phyloP scores from a whole-genome alignment of 2,329 filamentous ascomycete species.

The Ascochyta fabae region DNA sequence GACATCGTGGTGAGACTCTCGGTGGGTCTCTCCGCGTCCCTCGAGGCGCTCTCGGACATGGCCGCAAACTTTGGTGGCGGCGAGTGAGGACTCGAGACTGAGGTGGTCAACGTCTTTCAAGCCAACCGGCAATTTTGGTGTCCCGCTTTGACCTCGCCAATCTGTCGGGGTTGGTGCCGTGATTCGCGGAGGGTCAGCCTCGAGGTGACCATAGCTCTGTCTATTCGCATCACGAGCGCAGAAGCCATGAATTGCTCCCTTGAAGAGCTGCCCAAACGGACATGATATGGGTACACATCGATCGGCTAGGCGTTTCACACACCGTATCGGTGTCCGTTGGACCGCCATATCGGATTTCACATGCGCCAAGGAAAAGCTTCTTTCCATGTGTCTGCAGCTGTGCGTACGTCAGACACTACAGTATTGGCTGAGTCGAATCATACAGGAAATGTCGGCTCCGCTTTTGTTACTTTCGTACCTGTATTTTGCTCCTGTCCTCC shows the following conservation, averaged over 20 bases:
- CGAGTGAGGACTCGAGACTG: constrained; percentile 21
- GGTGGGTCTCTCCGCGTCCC: constrained; percentile 6
- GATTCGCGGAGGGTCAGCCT: constrained; percentile 25
- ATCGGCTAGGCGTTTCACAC: constrained; percentile 24
- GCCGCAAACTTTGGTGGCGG: constrained; percentile 21
- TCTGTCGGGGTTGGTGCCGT: constrained; percentile 24
- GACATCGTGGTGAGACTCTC: constrained; percentile 4
- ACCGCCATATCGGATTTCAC: constrained; percentile 25
- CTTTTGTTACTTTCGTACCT: constrained; percentile 14
- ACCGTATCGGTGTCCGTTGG: constrained; percentile 22
- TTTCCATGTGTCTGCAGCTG: constrained; percentile 21
- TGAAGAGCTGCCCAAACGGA: constrained; percentile 19
- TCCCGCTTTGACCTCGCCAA: constrained; percentile 26
- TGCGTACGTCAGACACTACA: constrained; percentile 14
- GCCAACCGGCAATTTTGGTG: constrained; percentile 20
- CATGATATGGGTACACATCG: constrained; percentile 16
- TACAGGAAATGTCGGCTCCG: constrained; percentile 16
- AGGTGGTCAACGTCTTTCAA: constrained; percentile 19
- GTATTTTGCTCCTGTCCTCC: not conserved
- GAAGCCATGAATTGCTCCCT: constrained; percentile 17
- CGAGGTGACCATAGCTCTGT: constrained; percentile 31
- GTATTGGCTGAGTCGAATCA: constrained; percentile 22
- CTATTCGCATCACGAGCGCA: constrained; percentile 23
- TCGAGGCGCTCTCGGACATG: constrained; percentile 21
- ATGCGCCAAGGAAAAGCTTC: constrained; percentile 30